These are phyloP conservation scores for Triglochin maritima DNA, from an alignment of 106 monocot species.

Conservation along the genomic window DNA sequence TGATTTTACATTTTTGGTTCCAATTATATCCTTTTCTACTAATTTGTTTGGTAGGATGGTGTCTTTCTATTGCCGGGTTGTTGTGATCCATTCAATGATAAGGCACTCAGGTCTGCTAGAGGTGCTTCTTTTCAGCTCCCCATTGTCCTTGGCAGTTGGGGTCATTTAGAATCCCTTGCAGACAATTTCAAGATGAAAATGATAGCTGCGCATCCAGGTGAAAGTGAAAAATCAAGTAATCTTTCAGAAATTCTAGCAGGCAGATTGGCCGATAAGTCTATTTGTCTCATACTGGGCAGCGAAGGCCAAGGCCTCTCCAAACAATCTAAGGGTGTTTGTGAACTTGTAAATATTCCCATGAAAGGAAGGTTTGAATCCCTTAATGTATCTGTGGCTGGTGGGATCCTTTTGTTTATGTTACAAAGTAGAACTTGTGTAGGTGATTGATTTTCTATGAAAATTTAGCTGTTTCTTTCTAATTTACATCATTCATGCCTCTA, in stretches of 20 bases:
- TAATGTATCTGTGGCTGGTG: constrained; percentile 96
- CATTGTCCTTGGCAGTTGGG: constrained; percentile 56
- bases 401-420: constrained; percentile 85
- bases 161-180: constrained; percentile 38
- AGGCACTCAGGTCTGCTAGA: constrained; percentile 72
- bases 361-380: constrained; percentile 72
- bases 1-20: constrained; percentile 29
- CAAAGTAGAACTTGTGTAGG: constrained; percentile 7
- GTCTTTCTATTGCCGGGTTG: constrained; percentile 78
- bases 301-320: constrained; percentile 76
- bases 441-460: background rate
- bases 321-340: constrained; percentile 34
- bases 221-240: constrained; percentile 3
- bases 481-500: too few relatives aligned
- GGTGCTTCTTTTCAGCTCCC: constrained; percentile 94
- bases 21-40: constrained; percentile 46
- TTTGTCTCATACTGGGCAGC: constrained; percentile 82
- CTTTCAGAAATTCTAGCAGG: constrained; percentile 40
- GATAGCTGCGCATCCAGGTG: constrained; percentile 69
- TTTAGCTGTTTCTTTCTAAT: background rate
- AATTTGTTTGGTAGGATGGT: constrained; percentile 46
- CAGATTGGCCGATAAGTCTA: constrained; percentile 23
- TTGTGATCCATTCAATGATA: constrained; percentile 98
- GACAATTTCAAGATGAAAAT: constrained; percentile 46
- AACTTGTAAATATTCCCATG: constrained; percentile 84